Base-by-base conservation (phyloP, 2,329 filamentous ascomycete species). In the Lachnellula willkommii region DNA sequence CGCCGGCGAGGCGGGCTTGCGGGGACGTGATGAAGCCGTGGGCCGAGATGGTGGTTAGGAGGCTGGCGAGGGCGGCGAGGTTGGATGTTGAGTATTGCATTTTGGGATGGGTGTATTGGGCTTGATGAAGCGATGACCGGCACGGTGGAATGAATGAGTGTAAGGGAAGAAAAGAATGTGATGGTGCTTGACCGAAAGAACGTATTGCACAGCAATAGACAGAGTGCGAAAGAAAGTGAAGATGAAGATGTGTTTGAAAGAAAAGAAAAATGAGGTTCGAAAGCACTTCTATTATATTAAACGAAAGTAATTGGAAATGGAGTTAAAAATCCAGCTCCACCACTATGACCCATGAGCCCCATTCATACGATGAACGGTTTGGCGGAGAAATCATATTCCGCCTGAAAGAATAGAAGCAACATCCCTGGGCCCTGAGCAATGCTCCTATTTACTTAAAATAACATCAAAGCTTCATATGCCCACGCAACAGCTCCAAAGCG, bases 1-100 rank as follows among this genome's bases (percentile, higher is more conserved):
- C 54, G 5, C 76, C 77, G 15, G 74, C 69, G 28, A 66, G 52
- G 37, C 77, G 75, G n/a, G 75, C 65, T 0, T 68, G 47, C 4
- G 77, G 77, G 4, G 65, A 70, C 42, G 67, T 69, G 51, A 81
- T 73, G 57, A 75, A 76, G 37, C 79, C 79, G 58, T 81, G 79
- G 47, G 72, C 77, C 28, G 75, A 72, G 51, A 74, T 75, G 54
- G 74, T 63, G 59, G 73, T 71, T 51, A 73, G 73, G 17, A 65
- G 53, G 52, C 56, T 51, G 9, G 58, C 57, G 36, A 61, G 57
- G 37, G 58, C 47, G 45, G 60, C 54, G 42, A 65, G 60, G 52
- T 65, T 58, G 9, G 61, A 46, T 22, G 59, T 55, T 46, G 63
- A 53, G 60, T 65, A 65, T 55, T 66, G 60, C 65, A 66, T 66